phyloP scores from a whole-genome alignment of 208 protist species.

The Acanthamoeba healyi region DNA sequence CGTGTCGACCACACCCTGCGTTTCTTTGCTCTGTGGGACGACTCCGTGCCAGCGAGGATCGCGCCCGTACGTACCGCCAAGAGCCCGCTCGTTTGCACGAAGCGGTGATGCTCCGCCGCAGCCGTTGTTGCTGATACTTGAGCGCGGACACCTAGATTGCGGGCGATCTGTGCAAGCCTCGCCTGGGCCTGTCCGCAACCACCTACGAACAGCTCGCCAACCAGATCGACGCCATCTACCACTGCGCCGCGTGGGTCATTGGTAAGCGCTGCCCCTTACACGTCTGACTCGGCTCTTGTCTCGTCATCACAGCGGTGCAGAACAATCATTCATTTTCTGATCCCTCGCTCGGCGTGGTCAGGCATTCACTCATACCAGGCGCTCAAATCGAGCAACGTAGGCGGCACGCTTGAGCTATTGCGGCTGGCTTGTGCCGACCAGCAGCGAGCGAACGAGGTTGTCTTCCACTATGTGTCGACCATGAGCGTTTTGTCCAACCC shows the following conservation, averaged over 20 bases:
- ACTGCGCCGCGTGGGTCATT: constrained; percentile 50
- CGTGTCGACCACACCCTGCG: not conserved
- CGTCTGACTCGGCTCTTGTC: not conserved
- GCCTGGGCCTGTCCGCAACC: not conserved
- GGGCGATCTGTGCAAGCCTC: constrained; percentile 24
- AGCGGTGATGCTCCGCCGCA: no score
- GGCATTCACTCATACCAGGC: constrained; percentile 13
- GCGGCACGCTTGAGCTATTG: constrained; percentile 17
- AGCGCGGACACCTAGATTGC: not conserved
- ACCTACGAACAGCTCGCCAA: not conserved
- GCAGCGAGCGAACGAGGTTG: not conserved
- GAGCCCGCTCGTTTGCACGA: no score
- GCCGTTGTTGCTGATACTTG: no score
- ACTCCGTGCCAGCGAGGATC: not conserved
- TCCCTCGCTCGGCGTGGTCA: not conserved
- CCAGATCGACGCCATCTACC: constrained; percentile 22
- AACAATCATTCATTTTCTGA: no score
- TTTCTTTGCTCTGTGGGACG: constrained; percentile 15
- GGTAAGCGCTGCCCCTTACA: not conserved
- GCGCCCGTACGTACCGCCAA: constrained; percentile 27
- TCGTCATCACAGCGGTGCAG: not conserved
- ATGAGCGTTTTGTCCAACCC: constrained; percentile 48
- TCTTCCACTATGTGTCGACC: constrained; percentile 60
- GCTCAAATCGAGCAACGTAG: constrained; percentile 43
- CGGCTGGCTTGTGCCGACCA: constrained; percentile 3